Evolutionary conservation across 2,329 filamentous ascomycete genomes (phyloP), one percentile per base, ranked within the genome.

Genomic region (Fonsecaea monophora): DNA sequence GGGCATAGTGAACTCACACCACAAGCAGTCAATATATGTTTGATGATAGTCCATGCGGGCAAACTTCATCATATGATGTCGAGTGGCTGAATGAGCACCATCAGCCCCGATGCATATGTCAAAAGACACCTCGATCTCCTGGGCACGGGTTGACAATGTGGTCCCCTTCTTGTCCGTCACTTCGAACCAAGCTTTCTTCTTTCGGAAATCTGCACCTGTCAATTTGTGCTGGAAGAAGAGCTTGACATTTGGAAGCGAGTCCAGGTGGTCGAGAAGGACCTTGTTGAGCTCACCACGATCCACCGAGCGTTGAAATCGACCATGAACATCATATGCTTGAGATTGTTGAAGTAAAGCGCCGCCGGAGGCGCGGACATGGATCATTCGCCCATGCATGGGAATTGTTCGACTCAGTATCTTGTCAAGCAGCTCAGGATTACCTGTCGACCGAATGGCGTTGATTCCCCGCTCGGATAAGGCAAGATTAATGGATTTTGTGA

Each of bases 401-500:
- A 98, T 92, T 0, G 94, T 94, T 60, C 90, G 87, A 0, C 82
- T 82, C 74, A 97, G 84, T 37, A 98, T 87, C 72, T 88, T 84
- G 12, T 94, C 85, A 37, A 97, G 82, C 40, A 98, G 85, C 2
- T 83, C 85, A 2, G 87, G 80, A 37, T 89, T 85, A 32, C 87
- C 86, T 1, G 91, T 87, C 73, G 91, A 83, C 60, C 87, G 86
- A 80, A 99, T 89, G 25, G 94, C 92, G 77, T 95, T 91, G 77
- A 98, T 94, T 37, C 95, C 95, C 66, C 95, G 89, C 77, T 98
- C 94, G 0, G 95, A 98, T 0, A 99, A 84, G 25, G 95, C 94
- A 63, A 99, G 82, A 76, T 99, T 99, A 82, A 99, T 99, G n/a
- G 95, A 98, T 78, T 93, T 96, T 68, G 94, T 96, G 76, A 97